These are phyloP conservation scores for Zygosaccharomyces pseudobailii DNA, from an alignment of 1,139 yeast genomes.

Conservation along the genomic window DNA sequence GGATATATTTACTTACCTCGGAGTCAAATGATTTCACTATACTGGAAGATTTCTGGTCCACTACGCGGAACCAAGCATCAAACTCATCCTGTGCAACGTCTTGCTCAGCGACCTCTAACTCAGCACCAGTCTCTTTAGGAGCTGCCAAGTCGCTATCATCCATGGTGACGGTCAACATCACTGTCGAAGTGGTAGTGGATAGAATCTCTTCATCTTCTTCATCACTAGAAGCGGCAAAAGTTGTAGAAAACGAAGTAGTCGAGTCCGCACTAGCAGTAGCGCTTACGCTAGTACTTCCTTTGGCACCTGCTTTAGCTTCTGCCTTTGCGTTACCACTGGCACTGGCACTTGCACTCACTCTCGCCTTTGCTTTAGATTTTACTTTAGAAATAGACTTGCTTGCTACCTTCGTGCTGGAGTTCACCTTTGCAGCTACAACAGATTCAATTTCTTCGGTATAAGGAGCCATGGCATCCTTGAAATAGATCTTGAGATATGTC, in stretches of 20 bases:
- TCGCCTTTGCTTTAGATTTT: background rate
- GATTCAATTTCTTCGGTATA: background rate
- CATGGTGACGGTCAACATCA: slow-evolving; percentile 7
- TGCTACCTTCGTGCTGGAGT: background rate
- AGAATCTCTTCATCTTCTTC: slow-evolving; percentile 10
- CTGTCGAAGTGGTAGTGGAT: slow-evolving; percentile 9
- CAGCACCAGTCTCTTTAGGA: slow-evolving; percentile 7
- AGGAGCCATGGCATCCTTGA: background rate
- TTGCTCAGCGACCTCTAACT: slow-evolving; percentile 14
- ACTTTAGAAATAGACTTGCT: background rate
- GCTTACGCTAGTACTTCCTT: background rate
- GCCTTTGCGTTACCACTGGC: background rate
- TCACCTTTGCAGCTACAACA: background rate
- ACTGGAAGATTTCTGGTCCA: slow-evolving; percentile 19
- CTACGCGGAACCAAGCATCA: slow-evolving; percentile 18
- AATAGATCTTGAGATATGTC: background rate
- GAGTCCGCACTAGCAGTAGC: background rate
- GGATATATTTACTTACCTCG: slow-evolving; percentile 36
- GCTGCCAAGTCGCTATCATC: slow-evolving; percentile 12
- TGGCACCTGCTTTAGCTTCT: background rate
- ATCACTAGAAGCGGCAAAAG: background rate
- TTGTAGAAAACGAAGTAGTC: background rate
- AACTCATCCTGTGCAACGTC: slow-evolving; percentile 19
- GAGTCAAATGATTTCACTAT: slow-evolving; percentile 21
- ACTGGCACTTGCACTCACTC: background rate